Evolutionary conservation across 768 basidiomycete genomes (phyloP).

Genomic region (Hypsizygus marmoreus): DNA sequence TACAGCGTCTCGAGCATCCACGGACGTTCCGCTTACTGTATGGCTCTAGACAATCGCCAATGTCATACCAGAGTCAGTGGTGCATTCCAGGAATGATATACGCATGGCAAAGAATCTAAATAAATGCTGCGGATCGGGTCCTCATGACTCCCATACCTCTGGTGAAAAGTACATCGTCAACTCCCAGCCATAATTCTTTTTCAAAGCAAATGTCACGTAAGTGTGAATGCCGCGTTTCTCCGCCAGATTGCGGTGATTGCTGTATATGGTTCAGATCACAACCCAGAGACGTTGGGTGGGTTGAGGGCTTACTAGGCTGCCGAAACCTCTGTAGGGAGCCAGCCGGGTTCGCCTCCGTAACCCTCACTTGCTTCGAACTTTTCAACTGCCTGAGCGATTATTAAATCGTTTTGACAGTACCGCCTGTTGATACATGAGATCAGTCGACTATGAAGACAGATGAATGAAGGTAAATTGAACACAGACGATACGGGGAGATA

Average conservation of each 20-base stretch:
- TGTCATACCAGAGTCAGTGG: too few relatives aligned
- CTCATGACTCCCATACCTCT: constrained; percentile 23
- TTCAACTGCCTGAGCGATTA: constrained; percentile 28
- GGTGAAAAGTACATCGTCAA: constrained; percentile 35
- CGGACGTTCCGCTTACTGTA: too few relatives aligned
- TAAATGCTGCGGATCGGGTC: too few relatives aligned
- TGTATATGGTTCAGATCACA: constrained; percentile 8
- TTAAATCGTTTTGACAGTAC: constrained; percentile 28
- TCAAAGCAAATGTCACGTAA: constrained; percentile 32
- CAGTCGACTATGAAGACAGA: not conserved
- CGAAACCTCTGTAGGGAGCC: constrained; percentile 30
- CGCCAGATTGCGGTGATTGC: constrained; percentile 26
- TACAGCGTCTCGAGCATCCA: too few relatives aligned
- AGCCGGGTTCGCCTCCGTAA: constrained; percentile 21
- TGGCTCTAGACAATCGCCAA: too few relatives aligned
- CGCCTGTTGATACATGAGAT: constrained; percentile 20
- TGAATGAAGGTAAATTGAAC: not conserved
- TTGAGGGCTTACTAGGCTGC: constrained; percentile 25
- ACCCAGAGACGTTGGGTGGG: not conserved
- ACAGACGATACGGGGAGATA: constrained; percentile 34
- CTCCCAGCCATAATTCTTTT: constrained; percentile 31
- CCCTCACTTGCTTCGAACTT: constrained; percentile 23
- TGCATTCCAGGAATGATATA: too few relatives aligned
- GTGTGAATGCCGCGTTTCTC: constrained; percentile 29
- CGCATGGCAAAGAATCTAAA: too few relatives aligned